A percentile compares a stretch with the other conserved stretches of the same genome.
These are phyloP conservation scores for Coprinopsis sp. DNA, from an alignment of 768 basidiomycete species.

Conservation along the genomic window DNA sequence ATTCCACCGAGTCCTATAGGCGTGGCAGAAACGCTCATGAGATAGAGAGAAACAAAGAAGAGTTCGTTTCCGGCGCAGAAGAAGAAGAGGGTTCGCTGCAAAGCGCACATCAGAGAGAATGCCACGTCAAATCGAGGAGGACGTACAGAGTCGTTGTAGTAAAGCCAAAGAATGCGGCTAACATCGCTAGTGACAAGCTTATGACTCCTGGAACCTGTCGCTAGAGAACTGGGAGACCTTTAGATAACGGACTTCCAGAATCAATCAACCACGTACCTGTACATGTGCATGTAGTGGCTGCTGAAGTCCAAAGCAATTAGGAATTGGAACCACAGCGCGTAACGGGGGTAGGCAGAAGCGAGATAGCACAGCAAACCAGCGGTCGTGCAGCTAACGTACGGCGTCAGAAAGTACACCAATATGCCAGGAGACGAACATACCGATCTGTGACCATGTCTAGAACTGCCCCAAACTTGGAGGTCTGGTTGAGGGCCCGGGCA, in stretches of 20 bases:
- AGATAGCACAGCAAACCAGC: constrained; percentile 93
- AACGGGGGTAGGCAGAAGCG: constrained; percentile 82
- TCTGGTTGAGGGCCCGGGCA: constrained; percentile 82
- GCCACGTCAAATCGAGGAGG: not conserved
- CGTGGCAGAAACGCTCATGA: constrained; percentile 77
- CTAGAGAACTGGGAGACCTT: constrained; percentile 66
- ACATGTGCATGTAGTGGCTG: constrained; percentile 99
- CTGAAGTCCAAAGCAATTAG: constrained; percentile 96
- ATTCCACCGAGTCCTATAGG: constrained; percentile 54
- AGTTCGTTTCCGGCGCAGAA: constrained; percentile 95
- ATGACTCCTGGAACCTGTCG: constrained; percentile 90
- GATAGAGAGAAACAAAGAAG: constrained; percentile 93
- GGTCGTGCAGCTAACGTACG: constrained; percentile 77
- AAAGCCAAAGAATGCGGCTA: constrained; percentile 84
- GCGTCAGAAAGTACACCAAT: constrained; percentile 3
- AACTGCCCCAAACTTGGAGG: constrained; percentile 95
- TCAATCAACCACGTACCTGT: constrained; percentile 56
- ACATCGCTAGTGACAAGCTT: constrained; percentile 91
- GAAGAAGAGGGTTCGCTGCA: constrained; percentile 78
- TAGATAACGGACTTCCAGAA: constrained; percentile 11
- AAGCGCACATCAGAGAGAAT: not conserved
- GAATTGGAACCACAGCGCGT: constrained; percentile 84
- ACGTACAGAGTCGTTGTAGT: constrained; percentile 91
- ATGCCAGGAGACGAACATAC: constrained; percentile 41
- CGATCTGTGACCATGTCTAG: constrained; percentile 99